Evolutionary conservation across 2,329 filamentous ascomycete species (phyloP), one percentile per base, ranked within the genome.

Genomic region (Tolypocladium tundrense): DNA sequence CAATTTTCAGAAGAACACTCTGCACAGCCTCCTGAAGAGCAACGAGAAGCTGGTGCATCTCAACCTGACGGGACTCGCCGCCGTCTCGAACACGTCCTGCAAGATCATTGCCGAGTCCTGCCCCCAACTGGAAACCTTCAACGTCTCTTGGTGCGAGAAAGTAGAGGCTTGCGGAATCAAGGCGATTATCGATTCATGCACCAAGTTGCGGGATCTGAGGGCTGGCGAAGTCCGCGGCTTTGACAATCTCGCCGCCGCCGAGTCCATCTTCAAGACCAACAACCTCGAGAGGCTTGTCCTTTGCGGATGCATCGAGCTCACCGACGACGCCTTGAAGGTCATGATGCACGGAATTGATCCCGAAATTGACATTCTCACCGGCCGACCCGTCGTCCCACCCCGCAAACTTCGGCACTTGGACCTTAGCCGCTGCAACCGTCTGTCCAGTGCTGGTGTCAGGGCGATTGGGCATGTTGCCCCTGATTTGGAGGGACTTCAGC

Each of bases 101-200:
- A 90, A 87, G 67, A 90, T 95, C 60, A 88, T 99, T 60, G 87
- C 90, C 1, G 80, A 88, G 56, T 87, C 87, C 43, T 97, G 93
- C 66, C 85, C 87, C 1, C 85, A 87, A 54, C 78, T 99, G n/a
- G 87, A 96, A 71, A 80, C 83, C 57, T 80, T 97, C 63, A 95
- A 97, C 66, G 83, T 97, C 24, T 96, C 91, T 0, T 97, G 93
- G 91, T 99, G 94, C 75, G 86, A 86, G 63, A 88, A 91, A 60
- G 85, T 97, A 68, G 88, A 94, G 67, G 88, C 90, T 10, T 78
- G 82, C 14, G 92, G 91, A 5, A 76, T 97, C 57, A 84, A 80
- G 62, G 81, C 82, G 55, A 81, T 99, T 2, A 76, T 97, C 1
- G 78, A 88, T 60, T 81, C 81, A 2, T 97, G 94, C 67, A 77